A percentile compares a stretch with the other conserved stretches of the same genome.
phyloP scores from a whole-genome alignment of 2,329 filamentous ascomycete genomes.

The Arthrinium phaeospermum region DNA sequence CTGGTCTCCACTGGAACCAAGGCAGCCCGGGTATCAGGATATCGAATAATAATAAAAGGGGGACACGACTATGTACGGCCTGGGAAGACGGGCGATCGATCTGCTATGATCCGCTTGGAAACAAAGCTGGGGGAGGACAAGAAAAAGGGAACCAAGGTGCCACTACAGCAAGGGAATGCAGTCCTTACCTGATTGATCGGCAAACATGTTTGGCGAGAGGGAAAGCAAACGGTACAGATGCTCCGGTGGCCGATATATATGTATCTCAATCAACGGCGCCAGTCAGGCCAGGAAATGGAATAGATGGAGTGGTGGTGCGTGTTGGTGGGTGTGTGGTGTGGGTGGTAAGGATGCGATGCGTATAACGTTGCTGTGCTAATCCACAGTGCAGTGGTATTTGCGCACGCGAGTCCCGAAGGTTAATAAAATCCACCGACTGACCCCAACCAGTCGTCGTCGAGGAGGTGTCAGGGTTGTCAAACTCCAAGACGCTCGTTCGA shows the following conservation, averaged over 20 bases:
- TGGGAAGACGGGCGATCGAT: constrained; percentile 11
- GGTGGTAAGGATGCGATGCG: constrained; percentile 4
- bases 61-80: neutral
- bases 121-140: constrained; percentile 13
- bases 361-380: constrained; percentile 16
- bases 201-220: constrained; percentile 22
- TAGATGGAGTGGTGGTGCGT: constrained; percentile 8
- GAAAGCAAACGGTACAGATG: constrained; percentile 3
- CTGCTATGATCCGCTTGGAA: constrained; percentile 15
- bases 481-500: constrained; percentile 9
- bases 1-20: constrained; percentile 18
- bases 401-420: constrained; percentile 5
- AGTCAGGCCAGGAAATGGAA: neutral
- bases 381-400: constrained; percentile 12
- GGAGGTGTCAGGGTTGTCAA: constrained; percentile 10
- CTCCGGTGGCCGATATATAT: constrained; percentile 14
- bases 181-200: constrained; percentile 26
- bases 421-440: constrained; percentile 5
- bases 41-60: constrained; percentile 16
- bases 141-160: constrained; percentile 11
- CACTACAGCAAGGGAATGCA: constrained; percentile 19
- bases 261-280: neutral
- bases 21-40: constrained; percentile 18
- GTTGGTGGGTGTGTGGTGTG: constrained; percentile 7
- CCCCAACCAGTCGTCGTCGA: constrained; percentile 12